Evolutionary conservation across 345 rosid species (phyloP).

Genomic region (Pelargonium nanum): DNA sequence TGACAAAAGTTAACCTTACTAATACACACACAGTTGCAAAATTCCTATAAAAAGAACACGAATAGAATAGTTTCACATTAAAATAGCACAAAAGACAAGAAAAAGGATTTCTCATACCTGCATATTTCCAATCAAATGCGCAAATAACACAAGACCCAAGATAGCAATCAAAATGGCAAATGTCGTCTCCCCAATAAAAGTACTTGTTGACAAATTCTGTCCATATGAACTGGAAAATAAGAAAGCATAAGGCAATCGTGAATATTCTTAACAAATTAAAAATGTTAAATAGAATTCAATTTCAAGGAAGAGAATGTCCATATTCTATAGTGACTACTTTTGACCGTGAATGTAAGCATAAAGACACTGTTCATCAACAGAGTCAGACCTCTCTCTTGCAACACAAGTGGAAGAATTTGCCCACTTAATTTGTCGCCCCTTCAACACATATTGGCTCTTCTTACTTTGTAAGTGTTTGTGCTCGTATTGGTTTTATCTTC

Average conservation of each 20-base stretch:
- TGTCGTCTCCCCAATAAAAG: conserved; percentile 72
- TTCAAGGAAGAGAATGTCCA: too few relatives aligned
- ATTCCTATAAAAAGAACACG: too few relatives aligned
- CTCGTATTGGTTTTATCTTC: too few relatives aligned
- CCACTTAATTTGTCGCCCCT: background rate
- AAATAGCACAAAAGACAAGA: background rate
- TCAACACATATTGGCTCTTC: background rate
- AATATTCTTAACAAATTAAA: conserved; percentile 8
- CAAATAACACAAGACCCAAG: conserved; percentile 78
- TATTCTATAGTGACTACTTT: background rate
- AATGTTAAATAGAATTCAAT: background rate
- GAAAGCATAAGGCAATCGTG: conserved; percentile 14
- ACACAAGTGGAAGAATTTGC: background rate
- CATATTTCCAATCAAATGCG: conserved; percentile 95
- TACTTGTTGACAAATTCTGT: conserved; percentile 79
- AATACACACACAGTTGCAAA: background rate
- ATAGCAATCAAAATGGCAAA: conserved; percentile 78
- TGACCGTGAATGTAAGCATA: too few relatives aligned
- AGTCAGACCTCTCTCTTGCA: background rate
- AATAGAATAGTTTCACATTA: too few relatives aligned
- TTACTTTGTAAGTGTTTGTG: too few relatives aligned
- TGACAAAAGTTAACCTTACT: background rate
- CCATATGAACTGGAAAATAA: conserved; percentile 66
- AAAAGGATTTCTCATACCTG: conserved; percentile 40
- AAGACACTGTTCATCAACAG: too few relatives aligned